Conservation (phyloP, 768 basidiomycete species). For the Tricholoma bakamatsutake region DNA sequence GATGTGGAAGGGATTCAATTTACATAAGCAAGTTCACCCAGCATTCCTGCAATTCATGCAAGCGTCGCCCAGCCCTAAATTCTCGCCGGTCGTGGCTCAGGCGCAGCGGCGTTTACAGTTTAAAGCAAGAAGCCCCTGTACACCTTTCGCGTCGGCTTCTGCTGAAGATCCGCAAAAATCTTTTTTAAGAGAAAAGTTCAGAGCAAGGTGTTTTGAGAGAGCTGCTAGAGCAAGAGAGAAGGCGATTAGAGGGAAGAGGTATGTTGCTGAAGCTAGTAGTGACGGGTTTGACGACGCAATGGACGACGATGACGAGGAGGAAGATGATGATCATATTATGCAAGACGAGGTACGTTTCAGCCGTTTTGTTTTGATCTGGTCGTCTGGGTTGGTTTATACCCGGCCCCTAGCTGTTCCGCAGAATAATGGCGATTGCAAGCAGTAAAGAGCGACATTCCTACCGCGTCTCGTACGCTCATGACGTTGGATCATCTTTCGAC, state of each 20-base stretch:
- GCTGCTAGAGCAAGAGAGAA: constrained; percentile 50
- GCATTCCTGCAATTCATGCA: constrained; percentile 1
- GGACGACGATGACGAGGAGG: constrained; percentile 46
- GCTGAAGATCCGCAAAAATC: constrained; percentile 44
- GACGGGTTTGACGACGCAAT: constrained; percentile 38
- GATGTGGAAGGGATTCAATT: not conserved
- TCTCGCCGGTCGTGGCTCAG: constrained; percentile 41
- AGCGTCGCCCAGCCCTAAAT: constrained; percentile 26
- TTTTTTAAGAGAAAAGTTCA: constrained; percentile 56
- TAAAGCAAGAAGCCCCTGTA: constrained; percentile 30
- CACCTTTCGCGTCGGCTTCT: constrained; percentile 16
- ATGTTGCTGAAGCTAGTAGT: constrained; percentile 37
- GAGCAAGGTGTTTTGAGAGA: constrained; percentile 56
- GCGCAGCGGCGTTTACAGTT: constrained; percentile 53
- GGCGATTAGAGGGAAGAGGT: constrained; percentile 35
- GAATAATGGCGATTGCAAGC: constrained; percentile 54
- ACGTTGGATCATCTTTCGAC: constrained; percentile 75
- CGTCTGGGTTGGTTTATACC: constrained; percentile 3
- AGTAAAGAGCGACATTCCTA: constrained; percentile 48
- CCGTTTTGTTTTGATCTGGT: not conserved
- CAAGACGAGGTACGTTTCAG: constrained; percentile 49
- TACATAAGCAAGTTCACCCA: constrained; percentile 2
- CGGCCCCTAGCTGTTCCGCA: constrained; percentile 51
- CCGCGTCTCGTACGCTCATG: constrained; percentile 55
- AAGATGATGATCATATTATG: constrained; percentile 54